Conservation (phyloP, 305 asterid genomes). For the Fraxinus angustifolia region DNA sequence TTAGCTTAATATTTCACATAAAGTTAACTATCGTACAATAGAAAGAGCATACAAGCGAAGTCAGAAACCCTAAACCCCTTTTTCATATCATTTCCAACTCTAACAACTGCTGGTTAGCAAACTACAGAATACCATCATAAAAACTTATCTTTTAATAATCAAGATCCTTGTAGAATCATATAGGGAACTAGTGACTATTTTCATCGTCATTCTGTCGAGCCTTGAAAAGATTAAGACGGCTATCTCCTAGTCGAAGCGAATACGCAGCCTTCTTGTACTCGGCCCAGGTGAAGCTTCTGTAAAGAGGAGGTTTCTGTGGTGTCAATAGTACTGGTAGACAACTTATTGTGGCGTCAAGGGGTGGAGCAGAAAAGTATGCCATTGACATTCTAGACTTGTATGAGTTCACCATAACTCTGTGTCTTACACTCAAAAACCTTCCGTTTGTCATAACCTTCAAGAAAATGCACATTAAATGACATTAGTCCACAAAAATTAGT, state of each 20-base stretch:
- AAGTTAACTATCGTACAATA: neutral
- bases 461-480: neutral
- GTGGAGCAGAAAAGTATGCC: constrained; percentile 62
- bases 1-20: neutral
- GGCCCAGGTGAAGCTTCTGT: constrained; percentile 50
- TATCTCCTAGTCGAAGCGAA: constrained; percentile 39
- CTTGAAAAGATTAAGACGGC: constrained; percentile 41
- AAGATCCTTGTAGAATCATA: neutral
- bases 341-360: constrained; percentile 34
- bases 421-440: constrained; percentile 57
- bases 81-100: neutral
- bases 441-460: constrained; percentile 64
- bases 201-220: neutral
- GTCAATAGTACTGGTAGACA: constrained; percentile 34
- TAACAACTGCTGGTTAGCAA: neutral
- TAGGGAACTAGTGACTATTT: neutral
- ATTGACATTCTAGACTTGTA: constrained; percentile 47
- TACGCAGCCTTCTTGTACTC: constrained; percentile 55
- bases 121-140: neutral
- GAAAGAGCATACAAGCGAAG: neutral
- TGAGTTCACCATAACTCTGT: constrained; percentile 48
- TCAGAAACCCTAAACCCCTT: neutral
- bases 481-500: neutral
- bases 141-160: neutral
- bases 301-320: constrained; percentile 31